These are phyloP conservation scores for Pseudodiploospora longispora DNA, from an alignment of 2,329 filamentous ascomycete species.

Conservation along the genomic window DNA sequence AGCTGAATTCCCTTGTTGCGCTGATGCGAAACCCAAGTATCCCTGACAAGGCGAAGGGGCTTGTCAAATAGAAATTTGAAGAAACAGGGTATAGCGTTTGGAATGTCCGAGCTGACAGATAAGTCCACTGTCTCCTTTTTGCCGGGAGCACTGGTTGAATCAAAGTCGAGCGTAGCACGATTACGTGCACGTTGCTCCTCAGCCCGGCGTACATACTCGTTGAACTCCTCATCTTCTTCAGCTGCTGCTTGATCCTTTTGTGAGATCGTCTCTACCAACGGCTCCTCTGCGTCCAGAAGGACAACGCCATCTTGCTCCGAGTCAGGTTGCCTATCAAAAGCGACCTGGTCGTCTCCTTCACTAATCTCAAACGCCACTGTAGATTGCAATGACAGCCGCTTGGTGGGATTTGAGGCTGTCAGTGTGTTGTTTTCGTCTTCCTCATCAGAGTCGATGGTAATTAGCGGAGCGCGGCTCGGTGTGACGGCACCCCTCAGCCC, in stretches of 20 bases:
- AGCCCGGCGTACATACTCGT: conserved; percentile 37
- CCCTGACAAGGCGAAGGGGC: conserved; percentile 56
- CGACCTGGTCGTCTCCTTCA: no score
- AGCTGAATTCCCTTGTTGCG: conserved; percentile 28
- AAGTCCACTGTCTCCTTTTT: conserved; percentile 24
- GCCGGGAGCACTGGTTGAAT: conserved; percentile 7
- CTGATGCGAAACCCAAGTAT: conserved; percentile 62
- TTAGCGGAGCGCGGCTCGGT: conserved; percentile 12
- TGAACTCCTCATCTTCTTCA: conserved; percentile 34
- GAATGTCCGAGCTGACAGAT: conserved; percentile 54
- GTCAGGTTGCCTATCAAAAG: no score
- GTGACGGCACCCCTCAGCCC: conserved; percentile 1
- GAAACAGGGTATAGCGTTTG: conserved; percentile 45
- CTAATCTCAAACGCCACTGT: no score
- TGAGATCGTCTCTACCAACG: no score
- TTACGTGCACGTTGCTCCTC: conserved; percentile 22
- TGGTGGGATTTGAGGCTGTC: no score
- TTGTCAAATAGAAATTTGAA: conserved; percentile 61
- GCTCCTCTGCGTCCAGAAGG: no score
- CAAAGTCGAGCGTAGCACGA: conserved; percentile 14
- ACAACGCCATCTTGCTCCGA: no score
- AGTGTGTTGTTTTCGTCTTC: conserved; percentile 8
- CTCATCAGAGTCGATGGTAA: conserved; percentile 25
- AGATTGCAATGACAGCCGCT: no score
- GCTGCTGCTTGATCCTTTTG: no score